Percentiles rank a stretch among this genome's conserved stretches.
phyloP scores from a whole-genome alignment of 208 protist genomes.

The Naegleria gruberi region DNA sequence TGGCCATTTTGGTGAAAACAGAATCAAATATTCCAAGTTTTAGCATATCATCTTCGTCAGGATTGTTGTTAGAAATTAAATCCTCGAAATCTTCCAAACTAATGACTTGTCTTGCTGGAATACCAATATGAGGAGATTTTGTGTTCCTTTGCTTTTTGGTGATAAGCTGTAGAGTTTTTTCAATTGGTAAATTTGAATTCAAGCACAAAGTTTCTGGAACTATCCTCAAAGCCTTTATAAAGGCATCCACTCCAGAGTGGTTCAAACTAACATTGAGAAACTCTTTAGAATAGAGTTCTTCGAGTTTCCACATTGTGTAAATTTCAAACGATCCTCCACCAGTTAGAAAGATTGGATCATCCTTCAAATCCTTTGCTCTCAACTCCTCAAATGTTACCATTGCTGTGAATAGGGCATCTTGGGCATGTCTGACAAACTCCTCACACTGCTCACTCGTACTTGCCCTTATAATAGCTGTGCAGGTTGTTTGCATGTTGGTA shows the following conservation, averaged over 20 bases:
- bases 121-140: not conserved
- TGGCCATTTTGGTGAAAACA: not conserved
- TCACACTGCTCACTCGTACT: not conserved
- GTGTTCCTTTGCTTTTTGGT: not conserved
- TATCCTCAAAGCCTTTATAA: not conserved
- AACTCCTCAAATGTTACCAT: not conserved
- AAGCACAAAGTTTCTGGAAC: not conserved
- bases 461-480: not conserved
- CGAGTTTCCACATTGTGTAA: not conserved
- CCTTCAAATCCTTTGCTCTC: not conserved
- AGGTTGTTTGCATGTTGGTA: not conserved
- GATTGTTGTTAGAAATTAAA: not conserved
- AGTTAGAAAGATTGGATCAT: not conserved
- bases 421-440: not conserved
- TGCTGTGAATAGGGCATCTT: not conserved
- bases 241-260: not conserved
- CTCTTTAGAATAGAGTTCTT: not conserved
- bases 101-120: not conserved
- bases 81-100: not conserved
- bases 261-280: too few species aligned
- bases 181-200: not conserved
- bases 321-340: conserved; percentile 14
- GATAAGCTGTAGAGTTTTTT: not conserved
- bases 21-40: not conserved
- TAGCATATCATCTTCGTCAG: not conserved